Percentiles rank a stretch among this genome's conserved stretches.
Evolutionary conservation across 2,329 filamentous ascomycete species (phyloP).

Genomic region (Penicillium sp.): DNA sequence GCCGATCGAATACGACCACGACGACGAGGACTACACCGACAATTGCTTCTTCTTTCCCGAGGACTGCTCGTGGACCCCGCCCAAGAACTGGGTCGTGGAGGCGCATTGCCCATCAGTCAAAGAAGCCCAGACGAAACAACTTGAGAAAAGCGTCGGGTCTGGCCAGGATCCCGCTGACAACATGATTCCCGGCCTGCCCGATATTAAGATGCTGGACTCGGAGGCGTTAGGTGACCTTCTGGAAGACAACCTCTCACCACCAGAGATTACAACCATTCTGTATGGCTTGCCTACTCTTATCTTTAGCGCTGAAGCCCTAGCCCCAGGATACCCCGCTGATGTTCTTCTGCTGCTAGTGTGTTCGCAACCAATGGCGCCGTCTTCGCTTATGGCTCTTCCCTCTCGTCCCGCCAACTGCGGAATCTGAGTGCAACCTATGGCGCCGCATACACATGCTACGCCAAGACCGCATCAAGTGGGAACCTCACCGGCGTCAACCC

Average conservation of each 20-base stretch:
- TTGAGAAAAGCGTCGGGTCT: neutral
- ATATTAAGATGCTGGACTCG: constrained; percentile 46
- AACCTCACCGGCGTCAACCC: constrained; percentile 46
- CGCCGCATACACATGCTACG: constrained; percentile 44
- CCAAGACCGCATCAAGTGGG: constrained; percentile 40
- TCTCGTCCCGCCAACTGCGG: constrained; percentile 41
- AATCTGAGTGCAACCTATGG: constrained; percentile 45
- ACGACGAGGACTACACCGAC: constrained; percentile 43
- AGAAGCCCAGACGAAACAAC: constrained; percentile 1
- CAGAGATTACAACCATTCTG: constrained; percentile 46
- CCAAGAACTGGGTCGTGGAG: constrained; percentile 31
- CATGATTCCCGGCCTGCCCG: constrained; percentile 43
- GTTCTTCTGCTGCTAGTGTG: constrained; percentile 29
- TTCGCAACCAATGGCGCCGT: constrained; percentile 46
- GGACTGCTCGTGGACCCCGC: constrained; percentile 42
- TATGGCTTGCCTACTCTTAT: constrained; percentile 13
- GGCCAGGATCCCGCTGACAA: constrained; percentile 27
- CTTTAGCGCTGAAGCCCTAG: neutral
- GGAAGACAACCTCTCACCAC: constrained; percentile 44
- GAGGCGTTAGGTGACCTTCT: constrained; percentile 42
- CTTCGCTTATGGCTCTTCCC: constrained; percentile 43
- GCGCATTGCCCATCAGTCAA: constrained; percentile 15
- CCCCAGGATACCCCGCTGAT: neutral
- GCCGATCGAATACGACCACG: constrained; percentile 44
- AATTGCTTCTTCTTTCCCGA: constrained; percentile 47